Evolutionary conservation across 2,329 filamentous ascomycete genomes (phyloP), one percentile per base, ranked within the genome.

Genomic region (Claviceps maximensis): DNA sequence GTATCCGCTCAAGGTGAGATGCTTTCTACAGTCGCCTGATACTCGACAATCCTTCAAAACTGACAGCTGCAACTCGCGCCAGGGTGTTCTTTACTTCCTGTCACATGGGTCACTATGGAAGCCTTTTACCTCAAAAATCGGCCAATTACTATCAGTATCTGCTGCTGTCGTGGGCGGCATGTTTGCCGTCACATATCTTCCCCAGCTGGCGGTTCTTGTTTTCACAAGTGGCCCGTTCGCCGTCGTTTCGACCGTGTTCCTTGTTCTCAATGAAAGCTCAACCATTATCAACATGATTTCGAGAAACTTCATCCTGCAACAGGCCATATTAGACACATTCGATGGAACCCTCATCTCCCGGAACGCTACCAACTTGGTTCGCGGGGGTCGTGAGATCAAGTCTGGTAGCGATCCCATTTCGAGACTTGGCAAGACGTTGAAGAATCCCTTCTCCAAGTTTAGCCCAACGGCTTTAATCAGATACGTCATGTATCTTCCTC

Each of bases 111-210:
- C 73, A 7, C 65, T 84, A 47, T 83, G 80, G 80, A 75, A 74
- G 60, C 80, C 80, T 1, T 75, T 83, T 45, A 58, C 76, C 40
- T 76, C 74, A 7, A 74, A 74, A 55, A 65, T 84, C 46, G 65
- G 73, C 1, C 77, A 79, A 2, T 89, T 84, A 29, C 59, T 94
- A 50, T 75, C 78, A 1, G 77, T 95, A 2, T 89, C 87, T 15
- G 67, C 83, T 10, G 78, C 80, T 46, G 83, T 96, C 47, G 83
- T 90, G 1, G 74, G 75, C 12, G 74, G 79, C 67, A 94, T 96
- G 88, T 96, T 97, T 69, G 73, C 86, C 60, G 83, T 96, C 65
- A 86, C 89, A 49, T 96, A 95, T 66, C 64, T 83, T 9, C 91
- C 91, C 0, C 91, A 96, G 72, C 79, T 89, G 25, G 86, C 89